Conservation (phyloP, 2,329 filamentous ascomycete genomes). For the Periconia sp. region DNA sequence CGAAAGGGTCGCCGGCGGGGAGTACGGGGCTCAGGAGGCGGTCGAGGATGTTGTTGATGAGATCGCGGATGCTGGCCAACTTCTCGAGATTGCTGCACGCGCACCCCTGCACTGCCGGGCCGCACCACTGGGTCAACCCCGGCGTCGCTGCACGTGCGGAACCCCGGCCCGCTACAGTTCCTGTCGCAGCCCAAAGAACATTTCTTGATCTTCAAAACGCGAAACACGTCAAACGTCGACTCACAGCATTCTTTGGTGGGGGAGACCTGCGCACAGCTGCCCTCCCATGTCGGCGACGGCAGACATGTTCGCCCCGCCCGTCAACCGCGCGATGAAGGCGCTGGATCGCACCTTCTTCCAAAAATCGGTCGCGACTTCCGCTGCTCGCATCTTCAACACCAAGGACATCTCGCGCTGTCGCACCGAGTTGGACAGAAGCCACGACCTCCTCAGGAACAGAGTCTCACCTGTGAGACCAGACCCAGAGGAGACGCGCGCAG, state of each 20-base stretch:
- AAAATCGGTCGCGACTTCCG: slow-evolving; percentile 76
- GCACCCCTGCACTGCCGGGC: slow-evolving; percentile 29
- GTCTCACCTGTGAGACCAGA: slow-evolving; percentile 66
- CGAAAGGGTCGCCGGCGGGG: slow-evolving; percentile 6
- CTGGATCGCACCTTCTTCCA: slow-evolving; percentile 86
- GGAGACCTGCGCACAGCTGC: not conserved
- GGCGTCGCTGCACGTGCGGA: slow-evolving; percentile 10
- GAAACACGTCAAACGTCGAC: not conserved
- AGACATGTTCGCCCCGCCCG: slow-evolving; percentile 76
- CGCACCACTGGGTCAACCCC: slow-evolving; percentile 10
- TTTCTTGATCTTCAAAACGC: no score
- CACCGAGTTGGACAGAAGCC: slow-evolving; percentile 67
- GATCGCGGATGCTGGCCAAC: slow-evolving; percentile 22
- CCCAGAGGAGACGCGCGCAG: slow-evolving; percentile 65
- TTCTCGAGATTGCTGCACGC: slow-evolving; percentile 30
- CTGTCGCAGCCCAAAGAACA: slow-evolving; percentile 4
- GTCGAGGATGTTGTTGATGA: slow-evolving; percentile 26
- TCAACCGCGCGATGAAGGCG: slow-evolving; percentile 77
- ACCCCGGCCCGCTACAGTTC: slow-evolving; percentile 4
- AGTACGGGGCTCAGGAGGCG: slow-evolving; percentile 29
- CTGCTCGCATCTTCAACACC: slow-evolving; percentile 76
- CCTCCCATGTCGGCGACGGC: slow-evolving; percentile 24
- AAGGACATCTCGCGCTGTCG: slow-evolving; percentile 77
- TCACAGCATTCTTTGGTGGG: slow-evolving; percentile 2
- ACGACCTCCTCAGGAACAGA: slow-evolving; percentile 67